Percentiles rank a stretch among this genome's conserved stretches.
Conservation (phyloP, 371 early-diverging fungal species). For the Dinochytrium kinnereticum region DNA sequence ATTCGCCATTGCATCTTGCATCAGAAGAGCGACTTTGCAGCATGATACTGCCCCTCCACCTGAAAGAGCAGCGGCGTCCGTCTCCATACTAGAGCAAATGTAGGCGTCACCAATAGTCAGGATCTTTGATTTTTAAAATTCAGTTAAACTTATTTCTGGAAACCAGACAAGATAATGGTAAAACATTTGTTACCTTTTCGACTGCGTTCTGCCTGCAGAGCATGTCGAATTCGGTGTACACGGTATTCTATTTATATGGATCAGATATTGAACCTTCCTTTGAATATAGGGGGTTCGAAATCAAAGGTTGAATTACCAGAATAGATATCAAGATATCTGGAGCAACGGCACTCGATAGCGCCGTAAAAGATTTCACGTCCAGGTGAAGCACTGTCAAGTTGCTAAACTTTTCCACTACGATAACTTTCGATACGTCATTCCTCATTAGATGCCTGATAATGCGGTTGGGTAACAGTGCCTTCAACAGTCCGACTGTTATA, state of each 20-base stretch:
- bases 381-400: constrained; percentile 3
- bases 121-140: not conserved
- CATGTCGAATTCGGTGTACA: constrained; percentile 18
- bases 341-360: constrained; percentile 2
- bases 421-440: not conserved
- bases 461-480: not conserved
- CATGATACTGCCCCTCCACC: not conserved
- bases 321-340: constrained; percentile 6
- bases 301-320: not conserved
- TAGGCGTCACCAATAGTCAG: constrained; percentile 13
- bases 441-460: not conserved
- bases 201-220: constrained; percentile 10
- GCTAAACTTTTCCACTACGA: constrained; percentile 5
- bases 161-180: not conserved
- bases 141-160: not conserved
- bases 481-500: constrained; percentile 4
- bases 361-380: constrained; percentile 1
- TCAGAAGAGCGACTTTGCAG: not conserved
- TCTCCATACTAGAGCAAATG: not conserved
- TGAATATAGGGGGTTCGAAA: not conserved
- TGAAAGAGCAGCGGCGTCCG: not conserved
- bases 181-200: constrained; percentile 6
- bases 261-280: not conserved
- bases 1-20: not conserved
- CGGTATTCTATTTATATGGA: not conserved